Base-by-base conservation (phyloP, 2,329 filamentous ascomycete genomes). In the Trichoderma asperellum region DNA sequence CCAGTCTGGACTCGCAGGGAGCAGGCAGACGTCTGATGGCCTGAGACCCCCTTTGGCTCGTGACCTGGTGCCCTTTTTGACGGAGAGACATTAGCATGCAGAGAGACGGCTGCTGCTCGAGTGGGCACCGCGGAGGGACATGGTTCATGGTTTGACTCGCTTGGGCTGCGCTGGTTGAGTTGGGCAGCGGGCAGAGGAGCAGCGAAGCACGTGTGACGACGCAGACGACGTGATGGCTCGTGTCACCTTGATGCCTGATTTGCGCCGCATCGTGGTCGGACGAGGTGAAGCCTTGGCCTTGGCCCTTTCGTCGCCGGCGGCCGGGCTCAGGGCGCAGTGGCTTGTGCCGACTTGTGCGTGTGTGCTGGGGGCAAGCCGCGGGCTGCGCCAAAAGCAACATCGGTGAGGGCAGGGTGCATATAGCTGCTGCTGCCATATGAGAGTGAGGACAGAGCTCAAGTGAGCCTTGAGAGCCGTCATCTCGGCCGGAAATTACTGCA, bases 161-260 rank as follows among this genome's bases (percentile, higher is more conserved):
- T 67, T 67, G 64, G 64, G 64, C 64, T 37, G 64, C 53, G 35
- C 21, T 27, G 63, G 63, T 18, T 55, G 43, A 59, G 64, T 67
- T 52, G 60, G 60, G 60, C 60, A 66, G 62, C 62, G 58, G 58
- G 63, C 24, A 66, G 40, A 66, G 53, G 63, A 49, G 63, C 32
- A 67, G 63, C 3, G 14, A 5, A 43, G 47, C 47, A 49, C 47
- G 47, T 59, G 64, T 67, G 55, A 67, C 64, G 64, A 32, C 35
- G 37, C 27, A 24, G 34, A 52, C 32, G 60, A 16, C 37, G 29
- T 47, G 32, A 53, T 14, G 40, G 60, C 55, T 67, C 64, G 64
- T 67, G 64, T 67, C 64, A 67, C 64, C 34, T 52, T 67, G 64
- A 59, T 67, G 64, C 64, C 64, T 67, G 64, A 67, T 59, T 43